Conservation (phyloP, 2,329 filamentous ascomycete species). For the Fusarium cicatricum region DNA sequence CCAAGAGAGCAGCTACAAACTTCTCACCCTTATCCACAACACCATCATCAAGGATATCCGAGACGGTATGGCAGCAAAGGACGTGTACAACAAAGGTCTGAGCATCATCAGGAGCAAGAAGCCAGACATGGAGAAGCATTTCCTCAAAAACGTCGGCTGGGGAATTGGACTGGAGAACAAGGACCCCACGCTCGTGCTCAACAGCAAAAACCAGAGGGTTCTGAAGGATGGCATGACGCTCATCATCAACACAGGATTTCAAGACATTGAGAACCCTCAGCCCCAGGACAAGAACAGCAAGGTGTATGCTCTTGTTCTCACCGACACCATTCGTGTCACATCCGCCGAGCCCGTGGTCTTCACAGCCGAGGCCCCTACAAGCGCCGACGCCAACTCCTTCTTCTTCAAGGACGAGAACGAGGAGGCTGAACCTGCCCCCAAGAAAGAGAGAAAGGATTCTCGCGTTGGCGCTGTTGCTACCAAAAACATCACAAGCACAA, state of each 20-base stretch:
- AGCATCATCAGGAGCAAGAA: slow-evolving; percentile 85
- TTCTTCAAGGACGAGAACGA: slow-evolving; percentile 95
- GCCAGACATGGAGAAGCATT: slow-evolving; percentile 94
- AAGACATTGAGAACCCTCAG: slow-evolving; percentile 85
- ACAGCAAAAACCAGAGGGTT: slow-evolving; percentile 81
- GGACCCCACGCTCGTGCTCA: slow-evolving; percentile 84
- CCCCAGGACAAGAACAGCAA: slow-evolving; percentile 91
- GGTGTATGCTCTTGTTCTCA: slow-evolving; percentile 87
- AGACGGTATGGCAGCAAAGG: slow-evolving; percentile 85
- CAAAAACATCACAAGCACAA: slow-evolving; percentile 94
- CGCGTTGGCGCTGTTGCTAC: slow-evolving; percentile 87
- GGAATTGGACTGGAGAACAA: slow-evolving; percentile 93
- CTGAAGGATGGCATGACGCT: slow-evolving; percentile 98
- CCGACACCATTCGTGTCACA: slow-evolving; percentile 91
- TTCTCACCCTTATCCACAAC: slow-evolving; percentile 85
- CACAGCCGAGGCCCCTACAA: slow-evolving; percentile 89
- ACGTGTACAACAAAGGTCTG: slow-evolving; percentile 90
- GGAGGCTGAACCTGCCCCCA: slow-evolving; percentile 84
- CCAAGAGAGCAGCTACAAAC: slow-evolving; percentile 93
- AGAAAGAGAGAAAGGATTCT: slow-evolving; percentile 86
- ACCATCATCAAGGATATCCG: slow-evolving; percentile 89
- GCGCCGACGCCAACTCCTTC: slow-evolving; percentile 94
- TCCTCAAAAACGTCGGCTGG: slow-evolving; percentile 89
- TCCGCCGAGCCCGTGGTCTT: slow-evolving; percentile 84
- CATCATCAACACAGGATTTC: slow-evolving; percentile 87